Evolutionary conservation across 768 basidiomycete genomes (phyloP).

Genomic region (Pholiota molesta): DNA sequence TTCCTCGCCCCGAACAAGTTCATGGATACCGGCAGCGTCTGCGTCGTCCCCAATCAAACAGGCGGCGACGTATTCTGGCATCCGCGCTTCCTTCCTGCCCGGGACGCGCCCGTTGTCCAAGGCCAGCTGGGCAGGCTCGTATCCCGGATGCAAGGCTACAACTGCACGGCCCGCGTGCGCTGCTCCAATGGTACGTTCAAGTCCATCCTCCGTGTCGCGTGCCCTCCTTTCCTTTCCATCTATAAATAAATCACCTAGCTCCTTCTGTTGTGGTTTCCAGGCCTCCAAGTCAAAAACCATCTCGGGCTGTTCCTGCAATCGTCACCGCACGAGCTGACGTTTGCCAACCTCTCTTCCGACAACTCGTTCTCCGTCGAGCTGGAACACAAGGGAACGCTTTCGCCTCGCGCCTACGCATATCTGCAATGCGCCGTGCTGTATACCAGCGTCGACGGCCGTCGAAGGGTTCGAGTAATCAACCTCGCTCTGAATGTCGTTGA

Average conservation of each 20-base stretch:
- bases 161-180: slow-evolving; percentile 79
- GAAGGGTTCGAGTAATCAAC: slow-evolving; percentile 86
- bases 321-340: slow-evolving; percentile 71
- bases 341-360: slow-evolving; percentile 81
- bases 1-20: slow-evolving; percentile 82
- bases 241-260: slow-evolving; percentile 26
- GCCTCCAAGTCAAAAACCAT: slow-evolving; percentile 65
- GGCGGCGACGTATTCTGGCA: slow-evolving; percentile 94
- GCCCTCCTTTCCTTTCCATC: slow-evolving; percentile 8
- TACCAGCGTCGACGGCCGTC: slow-evolving; percentile 74
- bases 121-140: slow-evolving; percentile 78
- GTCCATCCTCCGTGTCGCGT: slow-evolving; percentile 3
- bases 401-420: slow-evolving; percentile 72
- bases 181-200: slow-evolving; percentile 75
- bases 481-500: slow-evolving; percentile 80
- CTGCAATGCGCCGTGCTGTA: slow-evolving; percentile 90
- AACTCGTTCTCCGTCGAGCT: slow-evolving; percentile 78
- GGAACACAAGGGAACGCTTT: slow-evolving; percentile 69
- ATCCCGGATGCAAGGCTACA: slow-evolving; percentile 73
- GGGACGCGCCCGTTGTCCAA: slow-evolving; percentile 66
- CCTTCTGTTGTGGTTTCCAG: slow-evolving; percentile 33
- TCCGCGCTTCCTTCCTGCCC: slow-evolving; percentile 77
- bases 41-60: slow-evolving; percentile 70
- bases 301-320: slow-evolving; percentile 75
- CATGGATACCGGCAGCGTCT: slow-evolving; percentile 88